A percentile compares a stretch with the other conserved stretches of the same genome.
Conservation (phyloP, 2,329 filamentous ascomycete species). For the Sphaerulina vaccinii region DNA sequence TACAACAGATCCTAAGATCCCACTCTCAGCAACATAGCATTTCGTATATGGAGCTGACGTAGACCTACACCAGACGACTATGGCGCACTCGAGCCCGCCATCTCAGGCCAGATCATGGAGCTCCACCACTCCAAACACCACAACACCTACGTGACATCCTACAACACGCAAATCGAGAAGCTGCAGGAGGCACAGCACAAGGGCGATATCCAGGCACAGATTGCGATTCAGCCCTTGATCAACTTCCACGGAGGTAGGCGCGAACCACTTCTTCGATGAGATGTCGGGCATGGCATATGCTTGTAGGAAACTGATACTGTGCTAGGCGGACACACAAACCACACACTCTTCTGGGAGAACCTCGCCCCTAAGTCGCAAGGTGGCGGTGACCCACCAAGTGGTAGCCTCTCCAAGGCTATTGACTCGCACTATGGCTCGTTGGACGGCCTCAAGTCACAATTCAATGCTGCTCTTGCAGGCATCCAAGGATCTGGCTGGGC, state of each 20-base stretch:
- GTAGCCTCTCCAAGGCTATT: slow-evolving; percentile 58
- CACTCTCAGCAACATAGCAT: neutral
- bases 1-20: slow-evolving; percentile 42
- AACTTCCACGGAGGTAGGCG: slow-evolving; percentile 62
- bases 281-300: neutral
- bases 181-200: slow-evolving; percentile 57
- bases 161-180: slow-evolving; percentile 77
- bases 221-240: slow-evolving; percentile 58
- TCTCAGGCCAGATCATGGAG: slow-evolving; percentile 94
- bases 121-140: slow-evolving; percentile 94
- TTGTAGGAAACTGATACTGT: neutral
- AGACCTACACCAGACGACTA: slow-evolving; percentile 73
- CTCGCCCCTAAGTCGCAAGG: slow-evolving; percentile 65
- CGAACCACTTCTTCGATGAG: neutral
- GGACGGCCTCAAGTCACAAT: slow-evolving; percentile 60
- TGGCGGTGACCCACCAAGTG: slow-evolving; percentile 63
- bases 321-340: slow-evolving; percentile 62
- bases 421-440: slow-evolving; percentile 59
- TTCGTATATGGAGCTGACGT: neutral
- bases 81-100: slow-evolving; percentile 79
- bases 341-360: slow-evolving; percentile 69
- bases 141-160: slow-evolving; percentile 86
- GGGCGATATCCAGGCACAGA: slow-evolving; percentile 55
- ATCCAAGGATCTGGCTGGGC: slow-evolving; percentile 71
- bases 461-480: slow-evolving; percentile 62